Evolutionary conservation across 2,329 filamentous ascomycete genomes (phyloP).

Genomic region (Exophiala bonariae): DNA sequence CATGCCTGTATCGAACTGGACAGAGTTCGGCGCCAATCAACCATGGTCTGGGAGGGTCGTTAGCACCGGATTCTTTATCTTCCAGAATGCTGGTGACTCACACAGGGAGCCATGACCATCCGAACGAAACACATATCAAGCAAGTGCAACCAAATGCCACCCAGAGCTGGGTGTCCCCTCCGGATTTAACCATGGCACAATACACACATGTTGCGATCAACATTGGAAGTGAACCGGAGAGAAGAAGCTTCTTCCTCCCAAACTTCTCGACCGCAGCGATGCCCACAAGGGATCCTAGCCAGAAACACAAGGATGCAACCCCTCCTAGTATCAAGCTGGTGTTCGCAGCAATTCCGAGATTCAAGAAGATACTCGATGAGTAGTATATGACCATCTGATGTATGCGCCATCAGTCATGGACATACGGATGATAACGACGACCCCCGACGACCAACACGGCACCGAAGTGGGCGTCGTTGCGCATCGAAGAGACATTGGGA

Average conservation of each 20-base stretch:
- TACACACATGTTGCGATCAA: slow-evolving; percentile 12
- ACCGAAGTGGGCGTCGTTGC: no score
- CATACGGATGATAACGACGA: no score
- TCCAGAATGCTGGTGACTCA: slow-evolving; percentile 63
- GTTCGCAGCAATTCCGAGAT: slow-evolving; percentile 11
- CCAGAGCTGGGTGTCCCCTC: slow-evolving; percentile 11
- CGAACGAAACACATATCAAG: slow-evolving; percentile 11
- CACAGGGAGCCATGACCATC: slow-evolving; percentile 56
- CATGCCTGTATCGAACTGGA: slow-evolving; percentile 35
- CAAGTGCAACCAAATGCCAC: slow-evolving; percentile 17
- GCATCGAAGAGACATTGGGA: not conserved
- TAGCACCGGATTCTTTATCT: slow-evolving; percentile 53
- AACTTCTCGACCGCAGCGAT: slow-evolving; percentile 66
- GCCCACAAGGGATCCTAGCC: slow-evolving; percentile 12
- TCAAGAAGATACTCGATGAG: slow-evolving; percentile 11
- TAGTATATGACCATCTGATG: slow-evolving; percentile 15
- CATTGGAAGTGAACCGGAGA: slow-evolving; percentile 56
- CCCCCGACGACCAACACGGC: no score
- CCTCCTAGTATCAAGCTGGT: slow-evolving; percentile 5
- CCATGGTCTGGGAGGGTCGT: slow-evolving; percentile 39
- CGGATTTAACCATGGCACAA: slow-evolving; percentile 12
- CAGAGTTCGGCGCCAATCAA: slow-evolving; percentile 30
- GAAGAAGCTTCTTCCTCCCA: slow-evolving; percentile 62
- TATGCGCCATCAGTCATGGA: no score
- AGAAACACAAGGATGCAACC: slow-evolving; percentile 11